Percentiles rank a stretch among this genome's conserved stretches.
These are phyloP conservation scores for Yarrowia porcina DNA, from an alignment of 805 yeast genomes.

Conservation along the genomic window DNA sequence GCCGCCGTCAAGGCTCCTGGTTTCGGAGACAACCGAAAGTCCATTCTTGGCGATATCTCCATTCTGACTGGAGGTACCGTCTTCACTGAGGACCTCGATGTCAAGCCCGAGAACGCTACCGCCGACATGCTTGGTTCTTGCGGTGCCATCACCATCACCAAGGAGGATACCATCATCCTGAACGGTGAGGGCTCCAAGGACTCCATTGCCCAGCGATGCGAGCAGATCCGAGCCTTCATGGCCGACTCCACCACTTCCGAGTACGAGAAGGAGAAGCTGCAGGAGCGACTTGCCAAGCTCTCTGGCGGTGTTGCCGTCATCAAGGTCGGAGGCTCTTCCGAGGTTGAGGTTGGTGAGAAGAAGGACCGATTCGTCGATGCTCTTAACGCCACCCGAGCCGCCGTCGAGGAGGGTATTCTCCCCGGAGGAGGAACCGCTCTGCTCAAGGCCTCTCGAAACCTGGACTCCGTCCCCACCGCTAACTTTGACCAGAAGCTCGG, in stretches of 20 bases:
- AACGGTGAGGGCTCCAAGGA: slow-evolving; percentile 91
- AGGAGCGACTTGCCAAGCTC: slow-evolving; percentile 94
- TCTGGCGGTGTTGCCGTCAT: slow-evolving; percentile 98
- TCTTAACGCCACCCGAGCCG: slow-evolving; percentile 97
- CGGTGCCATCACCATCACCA: slow-evolving; percentile 87
- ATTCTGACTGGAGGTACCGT: slow-evolving; percentile 89
- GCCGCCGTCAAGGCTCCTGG: slow-evolving; percentile 99
- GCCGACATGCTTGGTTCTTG: slow-evolving; percentile 85
- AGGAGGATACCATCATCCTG: slow-evolving; percentile 90
- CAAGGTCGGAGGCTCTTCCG: slow-evolving; percentile 95
- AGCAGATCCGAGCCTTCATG: slow-evolving; percentile 82
- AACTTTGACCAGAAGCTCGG: slow-evolving; percentile 98
- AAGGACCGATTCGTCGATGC: slow-evolving; percentile 99
- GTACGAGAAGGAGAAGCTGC: slow-evolving; percentile 94
- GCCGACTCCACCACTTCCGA: slow-evolving; percentile 70
- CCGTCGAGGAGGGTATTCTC: slow-evolving; percentile 95
- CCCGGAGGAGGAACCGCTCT: slow-evolving; percentile 99
- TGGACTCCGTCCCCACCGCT: slow-evolving; percentile 66
- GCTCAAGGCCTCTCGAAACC: slow-evolving; percentile 78
- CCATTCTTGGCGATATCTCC: slow-evolving; percentile 93
- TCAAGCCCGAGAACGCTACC: slow-evolving; percentile 93
- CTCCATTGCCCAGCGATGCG: slow-evolving; percentile 78
- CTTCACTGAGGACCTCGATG: slow-evolving; percentile 85
- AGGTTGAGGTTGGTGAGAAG: slow-evolving; percentile 98
- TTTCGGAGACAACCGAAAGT: slow-evolving; percentile 97